Evolutionary conservation across 306 rosid species (phyloP).

Genomic region (Dryas alaskensis): DNA sequence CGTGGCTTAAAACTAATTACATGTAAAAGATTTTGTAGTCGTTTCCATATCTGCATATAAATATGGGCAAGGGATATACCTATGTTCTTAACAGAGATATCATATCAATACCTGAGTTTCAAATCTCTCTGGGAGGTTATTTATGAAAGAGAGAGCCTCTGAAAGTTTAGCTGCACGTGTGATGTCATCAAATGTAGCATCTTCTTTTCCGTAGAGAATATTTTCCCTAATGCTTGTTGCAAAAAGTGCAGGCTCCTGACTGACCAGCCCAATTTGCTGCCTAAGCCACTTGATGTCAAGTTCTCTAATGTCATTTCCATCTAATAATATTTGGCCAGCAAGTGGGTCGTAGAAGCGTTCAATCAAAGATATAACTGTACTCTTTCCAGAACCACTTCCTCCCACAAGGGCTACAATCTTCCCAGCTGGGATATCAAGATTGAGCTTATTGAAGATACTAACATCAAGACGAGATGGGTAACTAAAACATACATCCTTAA

Average conservation of each 20-base stretch:
- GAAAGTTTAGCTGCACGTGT: constrained; percentile 81
- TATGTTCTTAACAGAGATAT: background rate
- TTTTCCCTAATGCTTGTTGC: constrained; percentile 87
- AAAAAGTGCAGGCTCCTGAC: constrained; percentile 96
- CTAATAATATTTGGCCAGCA: constrained; percentile 69
- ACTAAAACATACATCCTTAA: constrained; percentile 68
- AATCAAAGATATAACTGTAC: constrained; percentile 79
- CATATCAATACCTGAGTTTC: constrained; percentile 73
- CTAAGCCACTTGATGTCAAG: constrained; percentile 92
- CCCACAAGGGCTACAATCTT: constrained; percentile 92
- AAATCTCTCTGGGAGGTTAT: constrained; percentile 84
- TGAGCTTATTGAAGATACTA: constrained; percentile 54
- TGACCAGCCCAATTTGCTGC: constrained; percentile 82
- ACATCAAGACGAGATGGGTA: constrained; percentile 88
- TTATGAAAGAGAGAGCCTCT: constrained; percentile 79
- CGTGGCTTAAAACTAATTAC: background rate
- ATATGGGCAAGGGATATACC: background rate
- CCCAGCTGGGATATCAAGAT: constrained; percentile 80
- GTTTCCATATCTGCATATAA: background rate
- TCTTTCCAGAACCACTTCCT: constrained; percentile 96
- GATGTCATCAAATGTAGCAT: constrained; percentile 81
- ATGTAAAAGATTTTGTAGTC: background rate
- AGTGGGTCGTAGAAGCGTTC: constrained; percentile 92
- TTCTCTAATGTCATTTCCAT: constrained; percentile 49
- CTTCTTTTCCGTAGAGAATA: constrained; percentile 83